phyloP scores from a whole-genome alignment of 176 grass and related monocot species.

The Pontederia crassipes region DNA sequence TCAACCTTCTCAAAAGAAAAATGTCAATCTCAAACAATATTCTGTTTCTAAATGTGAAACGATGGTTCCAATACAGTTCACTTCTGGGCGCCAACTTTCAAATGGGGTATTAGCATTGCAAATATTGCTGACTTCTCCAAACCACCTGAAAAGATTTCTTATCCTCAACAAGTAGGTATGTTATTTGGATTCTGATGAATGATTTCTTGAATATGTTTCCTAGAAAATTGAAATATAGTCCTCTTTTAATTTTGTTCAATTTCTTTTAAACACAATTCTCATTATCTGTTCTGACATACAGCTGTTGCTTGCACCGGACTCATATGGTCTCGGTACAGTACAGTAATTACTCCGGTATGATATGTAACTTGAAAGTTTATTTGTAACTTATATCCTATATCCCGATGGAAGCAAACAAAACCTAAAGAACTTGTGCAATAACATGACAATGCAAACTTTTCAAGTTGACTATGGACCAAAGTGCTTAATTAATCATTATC shows the following conservation, averaged over 20 bases:
- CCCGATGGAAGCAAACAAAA: too few relatives aligned
- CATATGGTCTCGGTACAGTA: conserved; percentile 5
- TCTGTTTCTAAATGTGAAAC: too few relatives aligned
- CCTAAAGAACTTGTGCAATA: too few relatives aligned
- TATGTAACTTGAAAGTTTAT: too few relatives aligned
- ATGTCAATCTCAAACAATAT: background rate
- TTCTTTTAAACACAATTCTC: background rate
- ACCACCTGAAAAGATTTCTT: conserved; percentile 23
- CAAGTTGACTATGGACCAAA: too few relatives aligned
- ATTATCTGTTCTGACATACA: background rate
- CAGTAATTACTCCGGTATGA: conserved; percentile 2
- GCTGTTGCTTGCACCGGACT: background rate
- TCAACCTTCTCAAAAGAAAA: too few relatives aligned
- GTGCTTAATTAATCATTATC: too few relatives aligned
- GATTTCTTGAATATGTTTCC: background rate
- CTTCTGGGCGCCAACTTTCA: conserved; percentile 20
- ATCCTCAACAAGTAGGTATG: conserved; percentile 19
- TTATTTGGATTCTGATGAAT: background rate
- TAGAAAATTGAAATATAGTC: too few relatives aligned
- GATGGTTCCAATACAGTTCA: conserved; percentile 3
- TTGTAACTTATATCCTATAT: too few relatives aligned
- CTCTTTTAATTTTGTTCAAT: too few relatives aligned
- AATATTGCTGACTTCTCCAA: conserved; percentile 20
- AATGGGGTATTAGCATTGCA: conserved; percentile 23
- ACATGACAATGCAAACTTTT: too few relatives aligned